A percentile compares a stretch with the other conserved stretches of the same genome.
phyloP scores from a whole-genome alignment of 805 yeast genomes.

The Wickerhamomyces chambardii region DNA sequence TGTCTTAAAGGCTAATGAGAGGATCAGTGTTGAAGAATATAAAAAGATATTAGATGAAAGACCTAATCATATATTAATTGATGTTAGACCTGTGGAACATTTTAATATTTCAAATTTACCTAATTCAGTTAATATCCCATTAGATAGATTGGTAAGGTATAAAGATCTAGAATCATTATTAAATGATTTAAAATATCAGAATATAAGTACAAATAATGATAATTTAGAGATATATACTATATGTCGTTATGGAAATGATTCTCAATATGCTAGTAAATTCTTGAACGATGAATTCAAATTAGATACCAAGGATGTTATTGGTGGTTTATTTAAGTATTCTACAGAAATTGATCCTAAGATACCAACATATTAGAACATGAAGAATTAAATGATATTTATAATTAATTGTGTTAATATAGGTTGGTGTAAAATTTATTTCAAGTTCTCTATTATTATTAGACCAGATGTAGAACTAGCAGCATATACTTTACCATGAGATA shows the following conservation, averaged over 20 bases:
- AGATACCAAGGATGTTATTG: constrained; percentile 55
- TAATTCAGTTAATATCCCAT: constrained; percentile 53
- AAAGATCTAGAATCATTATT: constrained; percentile 14
- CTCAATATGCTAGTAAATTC: constrained; percentile 62
- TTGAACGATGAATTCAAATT: constrained; percentile 43
- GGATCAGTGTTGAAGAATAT: constrained; percentile 37
- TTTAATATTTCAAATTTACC: constrained; percentile 57
- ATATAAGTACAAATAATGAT: constrained; percentile 17
- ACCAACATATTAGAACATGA: constrained; percentile 48
- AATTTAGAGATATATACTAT: constrained; percentile 44
- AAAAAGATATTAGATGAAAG: constrained; percentile 7
- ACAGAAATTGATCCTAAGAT: constrained; percentile 45
- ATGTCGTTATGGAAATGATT: constrained; percentile 89
- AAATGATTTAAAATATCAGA: constrained; percentile 1
- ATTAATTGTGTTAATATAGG: constrained; percentile 10
- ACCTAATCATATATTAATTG: constrained; percentile 35
- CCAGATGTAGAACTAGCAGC: constrained; percentile 47
- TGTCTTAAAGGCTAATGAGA: constrained; percentile 32
- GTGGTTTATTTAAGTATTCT: constrained; percentile 73
- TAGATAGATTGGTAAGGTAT: constrained; percentile 33
- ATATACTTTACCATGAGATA: constrained; percentile 34
- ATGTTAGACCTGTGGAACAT: constrained; percentile 79
- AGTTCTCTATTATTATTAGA: constrained; percentile 33
- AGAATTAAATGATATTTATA: constrained; percentile 20
- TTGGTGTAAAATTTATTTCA: constrained; percentile 25